phyloP scores from a whole-genome alignment of 2,329 filamentous ascomycete genomes.

The Aspergillus neotritici region DNA sequence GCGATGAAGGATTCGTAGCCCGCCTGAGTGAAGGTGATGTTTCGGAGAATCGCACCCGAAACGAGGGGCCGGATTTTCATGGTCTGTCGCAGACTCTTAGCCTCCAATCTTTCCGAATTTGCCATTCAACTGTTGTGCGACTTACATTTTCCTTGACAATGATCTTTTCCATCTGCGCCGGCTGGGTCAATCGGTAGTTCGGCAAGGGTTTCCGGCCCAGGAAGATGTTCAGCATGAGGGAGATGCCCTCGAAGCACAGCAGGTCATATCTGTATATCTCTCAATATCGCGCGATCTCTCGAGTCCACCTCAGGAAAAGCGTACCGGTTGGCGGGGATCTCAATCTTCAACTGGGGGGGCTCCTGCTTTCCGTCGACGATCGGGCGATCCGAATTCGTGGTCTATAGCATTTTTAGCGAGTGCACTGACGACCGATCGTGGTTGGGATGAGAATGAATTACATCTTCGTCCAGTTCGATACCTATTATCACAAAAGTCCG shows the following conservation, averaged over 20 bases:
- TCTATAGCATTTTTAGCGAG: slow-evolving; percentile 40
- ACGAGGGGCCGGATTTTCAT: slow-evolving; percentile 78
- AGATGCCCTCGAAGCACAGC: slow-evolving; percentile 95
- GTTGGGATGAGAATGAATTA: slow-evolving; percentile 21
- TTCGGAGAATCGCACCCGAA: slow-evolving; percentile 80
- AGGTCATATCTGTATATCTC: slow-evolving; percentile 61
- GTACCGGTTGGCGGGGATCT: slow-evolving; percentile 91
- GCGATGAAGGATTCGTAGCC: slow-evolving; percentile 96
- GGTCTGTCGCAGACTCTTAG: slow-evolving; percentile 46
- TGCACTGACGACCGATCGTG: slow-evolving; percentile 16
- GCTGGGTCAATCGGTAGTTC: slow-evolving; percentile 69
- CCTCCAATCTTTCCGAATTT: background rate
- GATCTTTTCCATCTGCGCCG: slow-evolving; percentile 71
- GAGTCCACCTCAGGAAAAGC: slow-evolving; percentile 22
- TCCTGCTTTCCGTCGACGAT: slow-evolving; percentile 74
- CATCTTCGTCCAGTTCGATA: slow-evolving; percentile 94
- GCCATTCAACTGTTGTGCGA: slow-evolving; percentile 6
- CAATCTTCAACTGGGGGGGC: slow-evolving; percentile 91
- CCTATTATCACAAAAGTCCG: slow-evolving; percentile 33
- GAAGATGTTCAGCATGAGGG: slow-evolving; percentile 94
- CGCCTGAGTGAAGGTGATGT: slow-evolving; percentile 84
- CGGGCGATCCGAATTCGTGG: slow-evolving; percentile 67
- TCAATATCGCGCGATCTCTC: slow-evolving; percentile 17
- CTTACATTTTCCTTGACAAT: slow-evolving; percentile 64
- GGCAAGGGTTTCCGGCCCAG: slow-evolving; percentile 68